phyloP scores from a whole-genome alignment of 2,329 filamentous ascomycete species.

The Dendryphion nanum region DNA sequence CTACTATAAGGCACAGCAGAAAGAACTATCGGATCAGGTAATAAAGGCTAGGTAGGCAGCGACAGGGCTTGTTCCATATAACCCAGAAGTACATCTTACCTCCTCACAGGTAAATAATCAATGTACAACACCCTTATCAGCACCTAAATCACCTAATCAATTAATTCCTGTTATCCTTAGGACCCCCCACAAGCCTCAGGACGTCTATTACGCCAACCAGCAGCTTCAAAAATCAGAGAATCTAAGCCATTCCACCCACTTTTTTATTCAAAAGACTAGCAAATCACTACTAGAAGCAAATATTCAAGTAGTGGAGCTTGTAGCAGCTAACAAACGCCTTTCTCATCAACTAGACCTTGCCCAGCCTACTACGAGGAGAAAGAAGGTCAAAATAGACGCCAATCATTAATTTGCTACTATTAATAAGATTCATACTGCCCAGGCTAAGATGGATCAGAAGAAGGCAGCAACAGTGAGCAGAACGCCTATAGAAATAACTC shows the following conservation, averaged over 20 bases:
- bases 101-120: neutral
- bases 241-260: neutral
- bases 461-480: no score
- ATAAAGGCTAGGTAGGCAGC: conserved; percentile 2
- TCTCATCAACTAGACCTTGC: no score
- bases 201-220: neutral
- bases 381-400: no score
- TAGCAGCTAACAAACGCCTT: no score
- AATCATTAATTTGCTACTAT: no score
- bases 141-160: neutral
- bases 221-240: neutral
- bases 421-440: no score
- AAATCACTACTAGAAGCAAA: neutral
- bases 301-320: neutral
- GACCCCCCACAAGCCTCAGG: neutral
- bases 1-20: conserved; percentile 5
- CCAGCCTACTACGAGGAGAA: no score
- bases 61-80: conserved; percentile 3
- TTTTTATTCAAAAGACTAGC: neutral
- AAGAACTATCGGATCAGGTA: conserved; percentile 1
- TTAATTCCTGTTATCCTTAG: neutral
- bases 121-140: neutral
- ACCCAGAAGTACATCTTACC: conserved; percentile 1
- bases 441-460: no score
- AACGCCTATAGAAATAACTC: no score